These are phyloP conservation scores for Moniliella sp. DNA, from an alignment of 1,284 basidiomycete genomes.

Conservation along the genomic window DNA sequence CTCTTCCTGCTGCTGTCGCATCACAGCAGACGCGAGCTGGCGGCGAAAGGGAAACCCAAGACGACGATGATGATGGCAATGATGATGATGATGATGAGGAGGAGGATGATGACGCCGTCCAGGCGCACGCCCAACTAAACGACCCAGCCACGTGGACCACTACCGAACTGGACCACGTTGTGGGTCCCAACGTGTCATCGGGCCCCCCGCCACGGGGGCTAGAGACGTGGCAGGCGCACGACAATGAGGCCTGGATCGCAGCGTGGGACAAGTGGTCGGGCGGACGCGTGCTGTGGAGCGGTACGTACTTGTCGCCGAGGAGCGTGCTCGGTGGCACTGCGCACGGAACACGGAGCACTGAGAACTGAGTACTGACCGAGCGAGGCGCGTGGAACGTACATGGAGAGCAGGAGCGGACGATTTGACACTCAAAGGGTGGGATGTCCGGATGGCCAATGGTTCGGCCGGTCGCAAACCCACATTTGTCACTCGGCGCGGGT, in stretches of 20 bases:
- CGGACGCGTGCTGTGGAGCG: constrained; percentile 51
- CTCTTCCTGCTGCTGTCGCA: too few relatives aligned
- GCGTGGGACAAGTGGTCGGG: constrained; percentile 60
- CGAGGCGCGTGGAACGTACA: too few relatives aligned
- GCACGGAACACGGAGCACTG: too few relatives aligned
- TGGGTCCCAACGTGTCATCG: too few relatives aligned
- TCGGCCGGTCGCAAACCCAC: constrained; percentile 37
- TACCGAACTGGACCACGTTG: not conserved
- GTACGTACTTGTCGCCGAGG: too few relatives aligned
- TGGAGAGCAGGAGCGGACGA: constrained; percentile 95
- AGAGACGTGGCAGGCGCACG: constrained; percentile 59
- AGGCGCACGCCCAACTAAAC: not conserved
- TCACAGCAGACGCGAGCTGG: too few relatives aligned
- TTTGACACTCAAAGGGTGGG: constrained; percentile 71
- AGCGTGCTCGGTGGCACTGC: too few relatives aligned
- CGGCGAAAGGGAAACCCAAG: too few relatives aligned
- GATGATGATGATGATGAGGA: constrained; percentile 5
- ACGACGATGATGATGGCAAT: too few relatives aligned
- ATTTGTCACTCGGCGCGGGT: constrained; percentile 54
- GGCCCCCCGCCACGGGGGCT: constrained; percentile 9
- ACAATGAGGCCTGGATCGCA: constrained; percentile 79
- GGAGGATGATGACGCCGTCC: constrained; percentile 5
- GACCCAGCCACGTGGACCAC: constrained; percentile 1
- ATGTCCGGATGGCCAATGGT: constrained; percentile 36
- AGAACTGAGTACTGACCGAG: too few relatives aligned